phyloP scores from a whole-genome alignment of 164 flowering plant species.

The Cinnamomum chago region DNA sequence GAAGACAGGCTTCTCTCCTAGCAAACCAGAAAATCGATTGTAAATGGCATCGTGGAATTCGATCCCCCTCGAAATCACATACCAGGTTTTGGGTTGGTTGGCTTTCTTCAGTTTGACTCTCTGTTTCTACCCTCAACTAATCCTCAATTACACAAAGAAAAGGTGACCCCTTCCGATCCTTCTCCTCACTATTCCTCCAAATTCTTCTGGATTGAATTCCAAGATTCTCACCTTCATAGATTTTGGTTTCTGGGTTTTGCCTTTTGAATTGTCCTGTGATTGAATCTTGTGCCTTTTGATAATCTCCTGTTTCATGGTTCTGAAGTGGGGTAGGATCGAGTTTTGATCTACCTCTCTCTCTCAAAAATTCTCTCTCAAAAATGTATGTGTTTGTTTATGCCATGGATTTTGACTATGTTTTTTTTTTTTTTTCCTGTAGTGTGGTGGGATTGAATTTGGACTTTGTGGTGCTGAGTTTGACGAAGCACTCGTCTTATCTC shows the following conservation, averaged over 20 bases:
- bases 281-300: background rate
- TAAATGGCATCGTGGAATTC: constrained; percentile 74
- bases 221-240: background rate
- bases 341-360: background rate
- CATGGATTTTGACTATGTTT: constrained; percentile 5
- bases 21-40: no score
- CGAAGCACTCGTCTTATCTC: constrained; percentile 76
- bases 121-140: constrained; percentile 88
- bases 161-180: constrained; percentile 32
- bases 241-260: background rate
- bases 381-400: background rate
- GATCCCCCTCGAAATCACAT: constrained; percentile 47
- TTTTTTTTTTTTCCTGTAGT: constrained; percentile 26
- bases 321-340: background rate
- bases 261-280: background rate
- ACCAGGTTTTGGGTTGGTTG: constrained; percentile 72
- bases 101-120: constrained; percentile 79
- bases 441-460: constrained; percentile 92
- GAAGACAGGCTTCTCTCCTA: no score
- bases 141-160: constrained; percentile 69
- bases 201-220: background rate
- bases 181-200: background rate
- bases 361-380: no score
- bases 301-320: background rate
- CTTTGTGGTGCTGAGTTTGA: constrained; percentile 71